Percentiles rank a stretch among this genome's conserved stretches.
These are phyloP conservation scores for Arxiozyma slooffiae DNA, from an alignment of 1,139 yeast species.

Conservation along the genomic window DNA sequence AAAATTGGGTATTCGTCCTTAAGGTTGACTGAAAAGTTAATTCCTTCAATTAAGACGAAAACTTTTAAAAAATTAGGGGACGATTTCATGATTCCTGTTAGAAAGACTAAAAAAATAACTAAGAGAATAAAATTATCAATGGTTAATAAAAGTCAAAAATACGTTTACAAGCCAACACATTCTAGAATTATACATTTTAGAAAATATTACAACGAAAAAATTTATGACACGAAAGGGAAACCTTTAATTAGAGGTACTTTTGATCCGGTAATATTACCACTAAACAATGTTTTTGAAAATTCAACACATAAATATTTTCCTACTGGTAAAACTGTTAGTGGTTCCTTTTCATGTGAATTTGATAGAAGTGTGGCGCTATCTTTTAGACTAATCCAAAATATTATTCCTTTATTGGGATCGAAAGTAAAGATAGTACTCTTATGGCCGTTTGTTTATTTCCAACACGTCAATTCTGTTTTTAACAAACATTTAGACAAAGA, in stretches of 20 bases:
- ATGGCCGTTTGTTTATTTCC: constrained; percentile 27
- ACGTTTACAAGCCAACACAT: constrained; percentile 39
- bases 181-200: constrained; percentile 35
- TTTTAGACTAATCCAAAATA: constrained; percentile 32
- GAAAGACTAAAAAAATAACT: constrained; percentile 20
- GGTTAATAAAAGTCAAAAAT: constrained; percentile 19
- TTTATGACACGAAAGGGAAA: constrained; percentile 50
- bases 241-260: constrained; percentile 49
- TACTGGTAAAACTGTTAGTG: constrained; percentile 36
- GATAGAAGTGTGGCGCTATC: constrained; percentile 40
- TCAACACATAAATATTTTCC: constrained; percentile 41
- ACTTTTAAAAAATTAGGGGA: constrained; percentile 28
- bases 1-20: constrained; percentile 28
- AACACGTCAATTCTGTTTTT: constrained; percentile 29
- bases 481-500: constrained; percentile 30
- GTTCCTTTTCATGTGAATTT: constrained; percentile 43
- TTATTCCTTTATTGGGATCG: constrained; percentile 24
- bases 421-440: constrained; percentile 15
- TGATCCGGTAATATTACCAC: constrained; percentile 55
- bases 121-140: constrained; percentile 26
- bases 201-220: constrained; percentile 33
- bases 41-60: constrained; percentile 31
- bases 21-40: constrained; percentile 26
- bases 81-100: constrained; percentile 26
- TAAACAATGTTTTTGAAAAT: constrained; percentile 45